phyloP scores from a whole-genome alignment of 164 flowering plant genomes.

The Berberis vulgaris region DNA sequence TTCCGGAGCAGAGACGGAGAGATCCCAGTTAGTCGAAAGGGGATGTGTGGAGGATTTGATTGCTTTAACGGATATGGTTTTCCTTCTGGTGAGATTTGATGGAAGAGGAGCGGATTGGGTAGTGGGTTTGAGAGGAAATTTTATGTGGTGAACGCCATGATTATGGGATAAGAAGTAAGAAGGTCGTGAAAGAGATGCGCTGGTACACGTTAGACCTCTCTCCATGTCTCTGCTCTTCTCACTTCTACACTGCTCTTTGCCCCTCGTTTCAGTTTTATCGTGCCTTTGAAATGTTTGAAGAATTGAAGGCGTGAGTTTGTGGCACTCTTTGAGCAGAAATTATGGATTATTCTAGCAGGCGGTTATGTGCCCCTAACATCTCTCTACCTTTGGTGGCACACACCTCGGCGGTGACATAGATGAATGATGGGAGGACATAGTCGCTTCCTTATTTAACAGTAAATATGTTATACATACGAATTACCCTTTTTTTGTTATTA shows the following conservation, averaged over 20 bases:
- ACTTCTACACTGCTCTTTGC: background rate
- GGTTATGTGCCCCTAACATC: no score
- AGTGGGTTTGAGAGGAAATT: constrained; percentile 2
- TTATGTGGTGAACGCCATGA: background rate
- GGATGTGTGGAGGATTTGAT: constrained; percentile 20
- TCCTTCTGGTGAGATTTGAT: constrained; percentile 7
- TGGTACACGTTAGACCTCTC: constrained; percentile 6
- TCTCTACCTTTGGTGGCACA: no score
- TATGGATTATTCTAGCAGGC: no score
- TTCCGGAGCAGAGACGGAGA: constrained; percentile 25
- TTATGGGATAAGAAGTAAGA: constrained; percentile 11
- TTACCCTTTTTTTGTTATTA: no score
- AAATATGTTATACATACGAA: no score
- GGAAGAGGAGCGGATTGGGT: background rate
- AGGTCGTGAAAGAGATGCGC: constrained; percentile 9
- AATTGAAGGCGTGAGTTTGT: no score
- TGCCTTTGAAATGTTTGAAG: no score
- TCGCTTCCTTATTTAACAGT: no score
- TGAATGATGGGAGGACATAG: no score
- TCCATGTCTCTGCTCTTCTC: constrained; percentile 12
- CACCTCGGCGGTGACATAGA: no score
- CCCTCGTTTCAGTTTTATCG: no score
- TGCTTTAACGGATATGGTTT: constrained; percentile 24
- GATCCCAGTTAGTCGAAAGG: constrained; percentile 61
- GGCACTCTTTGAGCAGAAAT: no score